Conservation (phyloP, 768 basidiomycete genomes). For the Holtermanniella nyarrowii region DNA sequence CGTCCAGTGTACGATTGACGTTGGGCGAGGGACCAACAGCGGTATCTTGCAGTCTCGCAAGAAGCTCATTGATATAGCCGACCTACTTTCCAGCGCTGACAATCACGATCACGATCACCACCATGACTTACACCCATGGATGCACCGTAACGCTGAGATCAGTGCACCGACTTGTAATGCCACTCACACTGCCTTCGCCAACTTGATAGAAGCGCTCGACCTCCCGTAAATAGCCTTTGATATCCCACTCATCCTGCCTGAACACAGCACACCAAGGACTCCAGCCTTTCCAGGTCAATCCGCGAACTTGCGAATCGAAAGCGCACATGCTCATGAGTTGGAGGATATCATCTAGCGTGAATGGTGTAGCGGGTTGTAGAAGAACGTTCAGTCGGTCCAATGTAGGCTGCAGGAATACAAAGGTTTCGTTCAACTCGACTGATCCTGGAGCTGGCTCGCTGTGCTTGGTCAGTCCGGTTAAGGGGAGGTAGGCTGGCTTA, state of each 20-base stretch:
- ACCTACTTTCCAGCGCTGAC: conserved; percentile 39
- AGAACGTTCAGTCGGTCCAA: conserved; percentile 15
- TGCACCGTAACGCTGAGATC: conserved; percentile 14
- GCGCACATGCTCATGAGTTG: conserved; percentile 64
- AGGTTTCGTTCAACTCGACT: conserved; percentile 3
- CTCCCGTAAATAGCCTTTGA: conserved; percentile 61
- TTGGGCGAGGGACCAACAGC: conserved; percentile 61
- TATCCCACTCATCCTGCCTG: conserved; percentile 51
- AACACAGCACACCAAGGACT: conserved; percentile 72
- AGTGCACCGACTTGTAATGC: conserved; percentile 1
- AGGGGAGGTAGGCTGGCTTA: neutral
- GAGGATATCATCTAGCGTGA: conserved; percentile 50
- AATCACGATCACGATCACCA: neutral
- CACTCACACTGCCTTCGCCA: conserved; percentile 29
- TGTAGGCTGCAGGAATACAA: conserved; percentile 12
- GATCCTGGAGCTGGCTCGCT: conserved; percentile 15
- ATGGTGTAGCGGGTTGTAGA: conserved; percentile 19
- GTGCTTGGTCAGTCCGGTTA: neutral
- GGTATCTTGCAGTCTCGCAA: conserved; percentile 60
- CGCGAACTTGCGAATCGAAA: conserved; percentile 56
- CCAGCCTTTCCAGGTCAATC: conserved; percentile 40
- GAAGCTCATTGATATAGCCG: conserved; percentile 79
- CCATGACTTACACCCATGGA: conserved; percentile 22
- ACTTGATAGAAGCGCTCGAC: conserved; percentile 62
- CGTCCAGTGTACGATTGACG: conserved; percentile 64